Base-by-base conservation (phyloP, 1,139 yeast species). In the Diutina ranongensis region DNA sequence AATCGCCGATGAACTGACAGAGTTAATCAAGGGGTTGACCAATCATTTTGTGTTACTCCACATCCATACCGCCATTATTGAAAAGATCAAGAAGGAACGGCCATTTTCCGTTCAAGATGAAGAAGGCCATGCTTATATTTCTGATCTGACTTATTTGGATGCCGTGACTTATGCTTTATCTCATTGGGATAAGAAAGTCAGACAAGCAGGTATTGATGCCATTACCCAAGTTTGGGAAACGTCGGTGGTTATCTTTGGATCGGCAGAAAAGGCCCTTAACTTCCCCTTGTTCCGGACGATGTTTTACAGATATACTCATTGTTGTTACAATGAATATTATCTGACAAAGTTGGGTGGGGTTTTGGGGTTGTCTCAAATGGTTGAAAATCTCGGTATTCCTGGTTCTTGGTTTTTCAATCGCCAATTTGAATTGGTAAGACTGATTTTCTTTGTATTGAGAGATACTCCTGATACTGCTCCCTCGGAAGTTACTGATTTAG, bases 381-480 rank as follows among this genome's bases (percentile, higher is more conserved):
- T 87, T 38, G 75, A 77, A 46, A 87, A 82, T 45, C 66, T 86
- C 41, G 73, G 68, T 1, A 75, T 86, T 44, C 85, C 95, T 1
- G 67, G 78, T 2, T 65, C 71, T 1, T 88, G 95, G 81, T 79
- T 92, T 54, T 74, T 76, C 47, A 74, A 78, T 45, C 74, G 94
- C 38, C 96, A 88, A 58, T 76, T 84, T 53, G 97, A 92, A 58
- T 71, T 92, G 44, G 80, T 87, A 3, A 76, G 95, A 44, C 88
- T 96, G 0, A 74, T 92, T 58, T 80, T 92, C 54, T 94, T 89
- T 62, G 95, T 92, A 2, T 67, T 92, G 49, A 78, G 94, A 57
- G 99, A 94, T 57, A 84, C 94, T 0, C 94, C 96, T 0, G 75
- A 80, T 10, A 94, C 89, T 45, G 94, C 94, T 1, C 97, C 98